Percentiles rank a stretch among this genome's conserved stretches.
phyloP scores from a whole-genome alignment of 129 eudicot genomes.

The Mikania micrantha region DNA sequence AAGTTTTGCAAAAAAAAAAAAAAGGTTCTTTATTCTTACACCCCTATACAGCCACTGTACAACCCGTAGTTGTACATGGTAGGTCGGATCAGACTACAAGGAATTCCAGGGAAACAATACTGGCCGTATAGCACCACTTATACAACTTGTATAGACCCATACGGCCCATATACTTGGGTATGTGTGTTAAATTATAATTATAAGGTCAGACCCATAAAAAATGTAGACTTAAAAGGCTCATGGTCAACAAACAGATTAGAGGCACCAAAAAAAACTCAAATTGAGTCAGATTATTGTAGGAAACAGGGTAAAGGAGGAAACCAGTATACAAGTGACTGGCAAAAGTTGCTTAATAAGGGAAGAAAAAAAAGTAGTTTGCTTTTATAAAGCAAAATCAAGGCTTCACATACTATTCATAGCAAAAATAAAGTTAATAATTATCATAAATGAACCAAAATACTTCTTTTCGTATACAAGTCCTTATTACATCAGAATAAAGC shows the following conservation, averaged over 20 bases:
- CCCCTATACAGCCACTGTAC: no score
- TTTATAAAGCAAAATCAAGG: not conserved
- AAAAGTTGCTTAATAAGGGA: conserved; percentile 48
- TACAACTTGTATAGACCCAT: no score
- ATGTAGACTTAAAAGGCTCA: not conserved
- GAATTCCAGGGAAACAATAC: no score
- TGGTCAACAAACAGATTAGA: not conserved
- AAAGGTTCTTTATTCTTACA: no score
- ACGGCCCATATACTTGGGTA: no score
- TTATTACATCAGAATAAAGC: not conserved
- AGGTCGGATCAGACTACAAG: no score
- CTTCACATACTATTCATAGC: not conserved
- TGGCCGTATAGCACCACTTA: no score
- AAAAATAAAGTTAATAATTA: not conserved
- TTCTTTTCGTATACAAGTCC: not conserved
- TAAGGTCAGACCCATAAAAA: no score
- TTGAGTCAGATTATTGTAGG: conserved; percentile 9
- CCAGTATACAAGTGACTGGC: conserved; percentile 48
- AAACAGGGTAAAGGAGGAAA: conserved; percentile 89
- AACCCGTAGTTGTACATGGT: no score
- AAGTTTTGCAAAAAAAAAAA: no score
- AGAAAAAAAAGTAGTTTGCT: not conserved
- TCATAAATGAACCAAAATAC: not conserved
- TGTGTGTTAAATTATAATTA: no score
- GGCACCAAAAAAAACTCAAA: not conserved